Base-by-base conservation (phyloP, 2,329 filamentous ascomycete species). In the Ascochyta clinopodiicola region DNA sequence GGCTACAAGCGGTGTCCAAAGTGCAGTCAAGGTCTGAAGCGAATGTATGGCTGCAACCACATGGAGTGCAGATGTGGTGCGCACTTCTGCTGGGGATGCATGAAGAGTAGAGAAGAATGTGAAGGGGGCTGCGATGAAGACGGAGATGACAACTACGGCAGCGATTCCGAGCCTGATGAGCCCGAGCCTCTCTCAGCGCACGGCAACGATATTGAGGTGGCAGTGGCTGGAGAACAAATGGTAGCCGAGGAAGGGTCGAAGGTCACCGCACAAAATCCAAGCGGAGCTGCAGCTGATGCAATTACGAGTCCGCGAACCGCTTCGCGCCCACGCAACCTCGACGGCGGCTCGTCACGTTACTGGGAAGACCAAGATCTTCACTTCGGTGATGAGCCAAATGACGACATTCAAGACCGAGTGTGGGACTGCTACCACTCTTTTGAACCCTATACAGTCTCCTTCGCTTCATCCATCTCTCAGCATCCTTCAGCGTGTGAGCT, bases 1-100 rank as follows among this genome's bases (percentile, higher is more conserved):
- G 77, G 79, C 3, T 79, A 81, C 64, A 83, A 82, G 63, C 71
- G 75, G 8, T 84, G 82, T 50, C 81, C 81, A 0, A 78, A 78
- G 49, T 84, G 81, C 56, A 71, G 75, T 1, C 71, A 78, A n/a
- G 81, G 77, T 8, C 67, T 83, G 15, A 75, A 76, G 57, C 75
- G 76, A 48, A 81, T 82, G 76, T 79, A 63, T 54, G 82, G 81
- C 6, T 84, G 81, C 60, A 64, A 67, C 31, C 79, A 82, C 44
- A 78, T 84, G 60, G 66, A 75, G 47, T 84, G 81, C 52, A 67
- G 71, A 13, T 84, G 82, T 50, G 80, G 81, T 12, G 78, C 79
- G 8, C 76, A 81, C 45, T 84, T 78, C 67, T 84, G 82, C 65
- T 84, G 78, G 74, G 60, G 62, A 7, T 84, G 81, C 50, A 51